Evolutionary conservation across 2,329 filamentous ascomycete species (phyloP), one percentile per base, ranked within the genome.

Genomic region (Cytospora chrysosperma): DNA sequence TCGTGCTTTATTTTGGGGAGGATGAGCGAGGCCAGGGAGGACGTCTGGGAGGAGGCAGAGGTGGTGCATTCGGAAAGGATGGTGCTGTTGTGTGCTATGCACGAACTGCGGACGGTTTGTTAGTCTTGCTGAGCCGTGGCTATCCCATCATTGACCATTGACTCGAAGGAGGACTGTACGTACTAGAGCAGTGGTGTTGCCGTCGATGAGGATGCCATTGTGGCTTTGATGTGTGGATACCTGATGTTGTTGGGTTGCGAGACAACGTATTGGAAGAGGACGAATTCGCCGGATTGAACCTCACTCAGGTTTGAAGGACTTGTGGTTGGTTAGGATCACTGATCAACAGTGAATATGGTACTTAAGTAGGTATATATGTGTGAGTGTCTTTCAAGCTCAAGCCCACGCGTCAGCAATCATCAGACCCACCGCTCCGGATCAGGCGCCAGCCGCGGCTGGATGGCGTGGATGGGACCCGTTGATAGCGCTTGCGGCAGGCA

Each of bases 51-150:
- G 12, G 90, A 88, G 66, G 93, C 90, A 2, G 92, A 92, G 37
- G 92, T 88, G 56, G 92, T 96, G 81, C 96, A 94, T 80, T 99
- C 95, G 72, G 91, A 81, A 66, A 99, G 88, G 78, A 99, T 97
- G 53, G 93, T 98, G 61, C 87, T 91, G 73, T 95, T 89, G 79
- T 98, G 88, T 57, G 95, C 93, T 77, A 99, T 95, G 80, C 95
- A 98, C 70, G 92, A 89, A 80, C 93, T 97, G 72, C 27, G 51
- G 28, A 64, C 67, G 52, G 53, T 60, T 52, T 59, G 62, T 66
- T 63, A 69, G 63, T 62, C 50, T 62, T 28, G n/a, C 49, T 65
- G 43, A 34, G 54, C 53, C 9, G n/a, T n/a, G n/a, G n/a, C n/a
- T n/a, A n/a, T 64, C 43, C 56, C 54, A 56, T 24, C 53, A 49